Conservation (phyloP, 768 basidiomycete genomes). For the Suillus luteus region DNA sequence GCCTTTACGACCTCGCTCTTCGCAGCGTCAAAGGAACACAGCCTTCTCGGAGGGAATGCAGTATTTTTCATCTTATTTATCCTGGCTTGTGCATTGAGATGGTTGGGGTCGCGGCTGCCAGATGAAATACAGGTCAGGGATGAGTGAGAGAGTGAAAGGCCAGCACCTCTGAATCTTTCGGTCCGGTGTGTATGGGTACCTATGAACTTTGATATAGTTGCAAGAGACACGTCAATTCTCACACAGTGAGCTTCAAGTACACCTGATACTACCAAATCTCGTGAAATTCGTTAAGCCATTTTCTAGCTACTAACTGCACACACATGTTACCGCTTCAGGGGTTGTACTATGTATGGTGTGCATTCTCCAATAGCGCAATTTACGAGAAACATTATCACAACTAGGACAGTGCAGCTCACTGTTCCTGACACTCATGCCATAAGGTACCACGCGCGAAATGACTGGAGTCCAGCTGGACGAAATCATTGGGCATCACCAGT, state of each 20-base stretch:
- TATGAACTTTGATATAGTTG: background rate
- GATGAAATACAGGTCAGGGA: conserved; percentile 37
- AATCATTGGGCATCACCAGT: background rate
- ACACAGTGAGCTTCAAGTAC: background rate
- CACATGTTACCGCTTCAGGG: background rate
- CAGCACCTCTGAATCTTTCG: background rate
- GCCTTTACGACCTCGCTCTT: conserved; percentile 51
- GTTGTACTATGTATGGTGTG: background rate
- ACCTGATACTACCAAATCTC: background rate
- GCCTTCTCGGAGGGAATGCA: conserved; percentile 50
- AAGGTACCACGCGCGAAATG: background rate
- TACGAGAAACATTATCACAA: background rate
- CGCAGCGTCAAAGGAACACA: conserved; percentile 50
- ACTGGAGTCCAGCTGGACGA: background rate
- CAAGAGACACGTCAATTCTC: background rate
- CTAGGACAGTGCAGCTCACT: background rate
- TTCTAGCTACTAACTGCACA: background rate
- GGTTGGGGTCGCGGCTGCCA: conserved; percentile 27
- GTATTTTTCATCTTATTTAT: conserved; percentile 46
- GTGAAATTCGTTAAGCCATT: background rate
- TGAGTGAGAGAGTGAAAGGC: conserved; percentile 13
- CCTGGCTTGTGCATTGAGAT: conserved; percentile 26
- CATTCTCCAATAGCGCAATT: background rate
- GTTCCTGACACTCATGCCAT: background rate
- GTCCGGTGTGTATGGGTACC: background rate